Percentiles rank a stretch among this genome's conserved stretches.
phyloP scores from a whole-genome alignment of 2,329 filamentous ascomycete genomes.

The Dryadomyces sulphureus region DNA sequence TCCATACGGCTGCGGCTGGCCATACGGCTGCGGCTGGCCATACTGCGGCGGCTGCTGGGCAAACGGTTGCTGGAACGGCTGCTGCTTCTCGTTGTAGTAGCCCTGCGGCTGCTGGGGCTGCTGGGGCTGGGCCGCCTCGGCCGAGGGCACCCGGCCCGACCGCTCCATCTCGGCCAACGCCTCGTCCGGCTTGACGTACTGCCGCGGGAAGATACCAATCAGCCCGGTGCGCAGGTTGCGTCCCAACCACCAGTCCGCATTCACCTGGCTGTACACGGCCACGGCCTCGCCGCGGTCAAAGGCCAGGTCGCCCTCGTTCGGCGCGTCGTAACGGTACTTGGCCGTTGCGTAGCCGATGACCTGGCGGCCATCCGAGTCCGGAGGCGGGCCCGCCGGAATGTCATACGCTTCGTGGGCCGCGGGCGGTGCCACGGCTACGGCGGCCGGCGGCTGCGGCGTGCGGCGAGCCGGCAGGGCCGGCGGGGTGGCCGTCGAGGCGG shows the following conservation, averaged over 20 bases:
- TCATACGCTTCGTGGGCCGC: neutral
- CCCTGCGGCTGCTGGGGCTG: constrained; percentile 8
- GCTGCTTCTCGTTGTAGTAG: too few species aligned
- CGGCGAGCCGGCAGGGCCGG: constrained; percentile 19
- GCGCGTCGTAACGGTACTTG: constrained; percentile 66
- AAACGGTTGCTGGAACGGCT: constrained; percentile 6
- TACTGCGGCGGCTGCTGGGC: constrained; percentile 43
- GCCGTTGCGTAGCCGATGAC: constrained; percentile 63
- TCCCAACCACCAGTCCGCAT: constrained; percentile 94
- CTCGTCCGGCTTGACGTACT: constrained; percentile 61
- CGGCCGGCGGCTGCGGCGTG: constrained; percentile 22
- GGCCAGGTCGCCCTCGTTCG: constrained; percentile 68
- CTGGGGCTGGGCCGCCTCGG: neutral
- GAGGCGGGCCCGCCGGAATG: neutral
- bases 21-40: constrained; percentile 21
- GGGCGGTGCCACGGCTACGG: constrained; percentile 22
- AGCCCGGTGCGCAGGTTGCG: constrained; percentile 66
- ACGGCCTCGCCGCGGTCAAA: constrained; percentile 71
- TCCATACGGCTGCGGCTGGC: constrained; percentile 20
- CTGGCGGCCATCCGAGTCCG: constrained; percentile 31
- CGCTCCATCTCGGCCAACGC: constrained; percentile 10
- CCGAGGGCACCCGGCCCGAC: constrained; percentile 6
- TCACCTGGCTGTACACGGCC: constrained; percentile 81
- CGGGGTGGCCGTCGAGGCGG: constrained; percentile 11
- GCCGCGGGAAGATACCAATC: constrained; percentile 91